Percentiles rank a stretch among this genome's conserved stretches.
Conservation (phyloP, 164 flowering plant genomes). For the Saururus chinensis region DNA sequence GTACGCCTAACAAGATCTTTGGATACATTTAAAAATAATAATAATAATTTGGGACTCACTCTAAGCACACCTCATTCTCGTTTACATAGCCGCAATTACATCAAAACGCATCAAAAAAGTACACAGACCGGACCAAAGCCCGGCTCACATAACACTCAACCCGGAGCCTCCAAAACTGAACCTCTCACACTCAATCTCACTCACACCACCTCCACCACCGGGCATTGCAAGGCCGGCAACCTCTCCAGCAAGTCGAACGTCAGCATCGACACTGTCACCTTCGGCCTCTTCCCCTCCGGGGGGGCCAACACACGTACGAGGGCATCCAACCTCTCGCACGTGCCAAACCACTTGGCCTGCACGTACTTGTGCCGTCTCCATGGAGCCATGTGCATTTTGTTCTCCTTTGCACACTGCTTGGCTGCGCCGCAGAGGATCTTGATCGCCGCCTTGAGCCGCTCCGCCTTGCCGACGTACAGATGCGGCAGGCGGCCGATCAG, state of each 20-base stretch:
- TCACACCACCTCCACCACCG: constrained; percentile 33
- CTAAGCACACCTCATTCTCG: not conserved
- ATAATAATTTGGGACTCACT: no score
- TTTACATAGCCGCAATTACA: not conserved
- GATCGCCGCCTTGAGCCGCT: constrained; percentile 38
- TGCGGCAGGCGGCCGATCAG: constrained; percentile 57
- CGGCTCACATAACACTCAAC: no score
- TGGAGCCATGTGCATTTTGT: constrained; percentile 84
- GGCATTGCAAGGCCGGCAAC: constrained; percentile 23
- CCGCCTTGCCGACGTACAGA: constrained; percentile 65
- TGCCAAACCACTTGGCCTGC: constrained; percentile 83
- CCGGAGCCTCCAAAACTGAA: not conserved
- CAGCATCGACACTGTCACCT: constrained; percentile 38
- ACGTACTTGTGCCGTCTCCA: constrained; percentile 89
- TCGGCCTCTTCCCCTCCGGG: constrained; percentile 18
- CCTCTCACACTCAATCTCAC: not conserved
- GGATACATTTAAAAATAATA: no score
- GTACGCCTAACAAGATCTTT: no score
- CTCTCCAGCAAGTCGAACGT: constrained; percentile 35
- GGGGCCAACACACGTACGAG: not conserved
- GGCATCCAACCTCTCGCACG: constrained; percentile 17
- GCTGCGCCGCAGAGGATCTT: constrained; percentile 63
- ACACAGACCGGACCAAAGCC: not conserved
- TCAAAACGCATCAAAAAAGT: no score
- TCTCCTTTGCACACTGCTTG: constrained; percentile 83